Percentiles rank a stretch among this genome's conserved stretches.
These are phyloP conservation scores for Cubamyces lactineus DNA, from an alignment of 768 basidiomycete genomes.

Conservation along the genomic window DNA sequence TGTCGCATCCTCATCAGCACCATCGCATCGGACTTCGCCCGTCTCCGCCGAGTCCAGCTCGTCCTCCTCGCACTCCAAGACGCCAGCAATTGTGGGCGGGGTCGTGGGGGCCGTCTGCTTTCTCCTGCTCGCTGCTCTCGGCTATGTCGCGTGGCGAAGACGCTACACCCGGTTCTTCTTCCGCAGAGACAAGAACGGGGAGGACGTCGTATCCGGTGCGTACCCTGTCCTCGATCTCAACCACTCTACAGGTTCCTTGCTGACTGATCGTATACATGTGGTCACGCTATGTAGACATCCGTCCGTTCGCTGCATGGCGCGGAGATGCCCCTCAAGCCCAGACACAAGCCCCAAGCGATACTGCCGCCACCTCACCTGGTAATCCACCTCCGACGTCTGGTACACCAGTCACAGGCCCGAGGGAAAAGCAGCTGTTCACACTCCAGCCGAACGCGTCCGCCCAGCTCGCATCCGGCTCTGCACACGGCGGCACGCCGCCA, in stretches of 20 bases:
- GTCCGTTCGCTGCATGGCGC: constrained; percentile 11
- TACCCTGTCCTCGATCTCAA: not conserved
- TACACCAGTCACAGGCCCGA: no score
- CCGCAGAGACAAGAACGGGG: not conserved
- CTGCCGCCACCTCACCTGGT: not conserved
- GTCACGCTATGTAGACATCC: not conserved
- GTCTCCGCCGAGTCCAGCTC: not conserved
- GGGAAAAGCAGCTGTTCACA: not conserved
- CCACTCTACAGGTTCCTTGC: no score
- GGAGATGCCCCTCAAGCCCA: not conserved
- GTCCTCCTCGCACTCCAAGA: constrained; percentile 6
- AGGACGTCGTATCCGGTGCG: not conserved
- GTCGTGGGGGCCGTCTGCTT: not conserved
- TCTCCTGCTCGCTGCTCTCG: constrained; percentile 1
- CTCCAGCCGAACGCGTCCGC: no score
- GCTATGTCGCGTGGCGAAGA: not conserved
- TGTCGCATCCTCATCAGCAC: not conserved
- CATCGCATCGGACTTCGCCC: not conserved
- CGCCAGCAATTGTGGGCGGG: constrained; percentile 1
- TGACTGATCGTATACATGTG: not conserved
- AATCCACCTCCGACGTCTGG: no score
- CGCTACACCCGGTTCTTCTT: no score
- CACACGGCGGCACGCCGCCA: not conserved
- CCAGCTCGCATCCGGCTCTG: no score
- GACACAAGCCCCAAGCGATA: not conserved